Base-by-base conservation (phyloP, 352 stramenopile species). In the Phytophthora sp. region DNA sequence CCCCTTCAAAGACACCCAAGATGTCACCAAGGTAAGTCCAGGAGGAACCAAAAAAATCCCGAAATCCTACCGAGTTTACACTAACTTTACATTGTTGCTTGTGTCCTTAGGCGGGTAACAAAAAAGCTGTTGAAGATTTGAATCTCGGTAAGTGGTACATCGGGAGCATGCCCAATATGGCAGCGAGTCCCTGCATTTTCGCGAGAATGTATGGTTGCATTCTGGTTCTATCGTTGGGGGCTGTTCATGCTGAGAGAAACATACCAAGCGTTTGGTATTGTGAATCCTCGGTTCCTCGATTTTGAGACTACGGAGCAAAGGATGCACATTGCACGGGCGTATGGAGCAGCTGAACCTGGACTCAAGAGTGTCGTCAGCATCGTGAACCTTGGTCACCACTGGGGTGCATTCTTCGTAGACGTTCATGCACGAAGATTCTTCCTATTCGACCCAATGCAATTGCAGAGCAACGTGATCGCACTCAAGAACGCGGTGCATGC, bases 1-100 rank as follows among this genome's bases (percentile, higher is more conserved):
- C 18, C 26, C 46, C 1, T 57, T 65, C n/a, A n/a, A n/a, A n/a
- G n/a, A n/a, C n/a, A n/a, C n/a, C n/a, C 35, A 65, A 57, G 46
- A 65, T 2, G 15, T 44, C 3, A 45, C 33, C 13, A 57, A 65
- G 27, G 57, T 65, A 30, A 45, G n/a, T n/a, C n/a, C 29, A 33
- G 7, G 42, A 39, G 6, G 18, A 6, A 42, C 56, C 15, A 7
- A 51, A 44, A 31, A 6, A 29, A 26, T 4, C 51, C 57, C 16
- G 33, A 64, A 63, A 29, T 4, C 20, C 9, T 11, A 64, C 56
- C 24, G 30, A 51, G 42, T 7, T 27, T 27, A 26, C 18, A 49
- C 36, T 4, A 21, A 58, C 47, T 18, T 49, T 36, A 59, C n/a
- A 49, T 39, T 49, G 5, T 18, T 33, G 15, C 4, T 12, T 50